Conservation (phyloP, 1,284 basidiomycete genomes). For the Tylopilus sp. region DNA sequence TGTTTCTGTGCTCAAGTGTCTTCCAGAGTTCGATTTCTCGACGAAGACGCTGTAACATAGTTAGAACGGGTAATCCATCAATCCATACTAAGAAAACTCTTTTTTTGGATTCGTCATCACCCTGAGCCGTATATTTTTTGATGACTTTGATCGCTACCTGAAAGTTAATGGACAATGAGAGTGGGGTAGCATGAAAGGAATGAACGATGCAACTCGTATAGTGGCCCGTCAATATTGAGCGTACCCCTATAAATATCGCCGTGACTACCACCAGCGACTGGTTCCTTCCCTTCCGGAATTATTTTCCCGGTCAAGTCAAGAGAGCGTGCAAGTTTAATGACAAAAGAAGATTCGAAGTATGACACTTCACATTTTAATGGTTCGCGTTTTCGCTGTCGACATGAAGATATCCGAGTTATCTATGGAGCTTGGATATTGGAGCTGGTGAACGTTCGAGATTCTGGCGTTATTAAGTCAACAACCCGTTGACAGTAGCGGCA, state of each 20-base stretch:
- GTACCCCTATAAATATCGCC: slow-evolving; percentile 33
- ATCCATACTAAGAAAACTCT: slow-evolving; percentile 12
- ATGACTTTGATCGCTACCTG: slow-evolving; percentile 39
- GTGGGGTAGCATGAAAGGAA: not conserved
- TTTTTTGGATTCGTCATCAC: slow-evolving; percentile 25
- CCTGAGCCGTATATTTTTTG: slow-evolving; percentile 30
- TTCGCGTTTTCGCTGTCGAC: slow-evolving; percentile 16
- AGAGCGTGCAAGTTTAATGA: slow-evolving; percentile 10
- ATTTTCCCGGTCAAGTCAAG: slow-evolving; percentile 31
- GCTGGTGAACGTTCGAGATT: too few species aligned
- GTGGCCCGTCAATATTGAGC: slow-evolving; percentile 20
- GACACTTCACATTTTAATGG: slow-evolving; percentile 25
- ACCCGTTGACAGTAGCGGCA: too few species aligned
- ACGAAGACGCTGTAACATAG: slow-evolving; percentile 32
- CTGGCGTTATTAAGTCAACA: too few species aligned
- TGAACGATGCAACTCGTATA: slow-evolving; percentile 30
- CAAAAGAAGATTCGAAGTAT: not conserved
- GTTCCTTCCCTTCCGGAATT: slow-evolving; percentile 16
- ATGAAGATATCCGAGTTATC: too few species aligned
- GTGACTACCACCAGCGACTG: slow-evolving; percentile 32
- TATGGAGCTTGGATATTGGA: too few species aligned
- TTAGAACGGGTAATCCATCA: not conserved
- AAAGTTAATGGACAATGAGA: slow-evolving; percentile 1
- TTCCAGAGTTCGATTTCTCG: slow-evolving; percentile 39
- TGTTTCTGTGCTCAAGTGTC: slow-evolving; percentile 32